phyloP scores from a whole-genome alignment of 805 yeast genomes.

The Limtongia smithiae region DNA sequence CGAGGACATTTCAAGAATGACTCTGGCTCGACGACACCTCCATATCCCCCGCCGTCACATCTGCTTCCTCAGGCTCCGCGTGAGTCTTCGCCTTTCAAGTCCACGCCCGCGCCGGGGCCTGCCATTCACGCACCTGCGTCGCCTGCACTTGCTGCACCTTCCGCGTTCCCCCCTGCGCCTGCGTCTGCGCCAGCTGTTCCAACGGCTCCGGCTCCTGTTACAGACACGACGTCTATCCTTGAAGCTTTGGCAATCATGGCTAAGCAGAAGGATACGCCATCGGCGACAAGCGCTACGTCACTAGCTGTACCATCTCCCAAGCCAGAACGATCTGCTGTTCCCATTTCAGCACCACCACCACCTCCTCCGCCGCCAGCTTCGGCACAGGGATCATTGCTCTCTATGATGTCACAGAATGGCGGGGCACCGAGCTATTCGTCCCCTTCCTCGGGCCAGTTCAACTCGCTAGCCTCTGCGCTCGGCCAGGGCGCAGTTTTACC shows the following conservation, averaged over 20 bases:
- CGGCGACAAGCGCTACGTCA: constrained; percentile 33
- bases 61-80: constrained; percentile 15
- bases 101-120: too few species aligned
- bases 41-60: constrained; percentile 54
- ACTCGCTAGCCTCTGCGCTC: constrained; percentile 4
- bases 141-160: too few species aligned
- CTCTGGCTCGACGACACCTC: constrained; percentile 59
- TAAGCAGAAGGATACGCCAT: constrained; percentile 40
- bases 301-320: constrained; percentile 30
- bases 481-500: not conserved
- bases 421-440: not conserved
- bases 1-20: constrained; percentile 49
- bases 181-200: too few species aligned
- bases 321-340: constrained; percentile 35
- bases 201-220: constrained; percentile 33
- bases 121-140: too few species aligned
- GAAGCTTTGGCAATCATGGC: constrained; percentile 68
- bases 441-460: not conserved
- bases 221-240: constrained; percentile 60
- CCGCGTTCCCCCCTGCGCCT: too few species aligned
- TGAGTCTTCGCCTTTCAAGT: too few species aligned
- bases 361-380: too few species aligned
- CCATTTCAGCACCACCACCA: constrained; percentile 29
- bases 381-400: too few species aligned
- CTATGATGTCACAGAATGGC: too few species aligned